Evolutionary conservation across 192 early-diverging fungal species (phyloP), one percentile per base, ranked within the genome.

Genomic region (Mortierella alpina): DNA sequence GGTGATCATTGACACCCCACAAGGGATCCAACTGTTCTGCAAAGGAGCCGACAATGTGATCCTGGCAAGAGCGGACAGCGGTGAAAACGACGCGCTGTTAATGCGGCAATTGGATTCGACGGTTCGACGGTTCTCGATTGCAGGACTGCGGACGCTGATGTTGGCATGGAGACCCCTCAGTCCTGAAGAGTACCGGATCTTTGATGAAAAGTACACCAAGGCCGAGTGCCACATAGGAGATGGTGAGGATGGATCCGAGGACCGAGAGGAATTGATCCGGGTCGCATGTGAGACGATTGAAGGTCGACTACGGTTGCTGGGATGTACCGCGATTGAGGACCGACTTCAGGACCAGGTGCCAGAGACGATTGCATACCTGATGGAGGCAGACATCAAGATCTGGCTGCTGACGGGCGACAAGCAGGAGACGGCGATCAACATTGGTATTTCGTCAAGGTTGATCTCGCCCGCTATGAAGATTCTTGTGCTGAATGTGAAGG

Each of bases 21-120:
- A 96, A 48, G 96, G 96, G 6, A 91, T 93, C 56, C 93, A 95
- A 72, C 70, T 98, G 47, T 97, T 95, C 87, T 93, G 93, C 77
- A 97, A 98, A 80, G 97, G 97, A 45, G 97, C 97, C n/a, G 97
- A 97, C 67, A 96, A 94, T 22, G 96, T 96, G 2, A 96, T 97
- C 73, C 75, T 96, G 45, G 95, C 96, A 70, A 85, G 95, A 6
- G 75, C 97, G 0, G 77, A 80, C 44, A 41, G 7, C 55, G 84
- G 84, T 7, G 83, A 86, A 42, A 84, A 84, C 45, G 91, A 91
- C 58, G 85, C 86, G 1, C 83, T 85, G 60, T 91, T 86, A 64
- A 85, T 83, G 92, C 88, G 49, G 15, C 90, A 92, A 59, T 79
- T 96, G 63, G 93, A 96, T 53, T 55, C 64, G 5, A 80, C 77